Percentiles rank a stretch among this genome's conserved stretches.
These are phyloP conservation scores for Eucalyptus curtisii DNA, from an alignment of 345 rosid species.

Conservation along the genomic window DNA sequence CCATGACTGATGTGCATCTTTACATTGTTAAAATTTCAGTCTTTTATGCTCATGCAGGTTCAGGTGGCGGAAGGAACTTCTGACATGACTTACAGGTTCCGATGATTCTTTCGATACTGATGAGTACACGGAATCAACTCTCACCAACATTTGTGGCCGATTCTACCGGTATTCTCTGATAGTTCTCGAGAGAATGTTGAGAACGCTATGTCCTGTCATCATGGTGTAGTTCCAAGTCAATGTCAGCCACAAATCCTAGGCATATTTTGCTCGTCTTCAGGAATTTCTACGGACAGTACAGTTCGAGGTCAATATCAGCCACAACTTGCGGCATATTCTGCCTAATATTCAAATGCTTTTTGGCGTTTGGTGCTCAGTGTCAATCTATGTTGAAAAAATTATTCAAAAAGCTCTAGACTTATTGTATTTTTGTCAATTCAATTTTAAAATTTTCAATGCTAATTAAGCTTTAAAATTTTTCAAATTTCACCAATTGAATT, in stretches of 20 bases:
- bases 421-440: background rate
- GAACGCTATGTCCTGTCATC: background rate
- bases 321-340: background rate
- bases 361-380: background rate
- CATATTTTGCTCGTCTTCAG: slow-evolving; percentile 38
- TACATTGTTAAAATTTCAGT: background rate
- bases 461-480: too few species aligned
- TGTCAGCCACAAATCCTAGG: slow-evolving; percentile 46
- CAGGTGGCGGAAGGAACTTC: slow-evolving; percentile 4
- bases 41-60: slow-evolving; percentile 2
- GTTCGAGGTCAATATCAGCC: background rate
- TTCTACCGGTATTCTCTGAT: slow-evolving; percentile 10
- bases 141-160: background rate
- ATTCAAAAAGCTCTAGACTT: too few species aligned
- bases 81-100: background rate
- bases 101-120: background rate
- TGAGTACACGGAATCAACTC: background rate
- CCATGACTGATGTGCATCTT: background rate
- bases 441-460: too few species aligned
- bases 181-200: background rate
- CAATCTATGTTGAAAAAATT: background rate
- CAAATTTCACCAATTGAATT: too few species aligned
- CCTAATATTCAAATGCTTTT: background rate
- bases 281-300: slow-evolving; percentile 26
- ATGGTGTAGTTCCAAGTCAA: slow-evolving; percentile 29